phyloP scores from a whole-genome alignment of 2,329 filamentous ascomycete genomes.

The Monosporascus sp. region DNA sequence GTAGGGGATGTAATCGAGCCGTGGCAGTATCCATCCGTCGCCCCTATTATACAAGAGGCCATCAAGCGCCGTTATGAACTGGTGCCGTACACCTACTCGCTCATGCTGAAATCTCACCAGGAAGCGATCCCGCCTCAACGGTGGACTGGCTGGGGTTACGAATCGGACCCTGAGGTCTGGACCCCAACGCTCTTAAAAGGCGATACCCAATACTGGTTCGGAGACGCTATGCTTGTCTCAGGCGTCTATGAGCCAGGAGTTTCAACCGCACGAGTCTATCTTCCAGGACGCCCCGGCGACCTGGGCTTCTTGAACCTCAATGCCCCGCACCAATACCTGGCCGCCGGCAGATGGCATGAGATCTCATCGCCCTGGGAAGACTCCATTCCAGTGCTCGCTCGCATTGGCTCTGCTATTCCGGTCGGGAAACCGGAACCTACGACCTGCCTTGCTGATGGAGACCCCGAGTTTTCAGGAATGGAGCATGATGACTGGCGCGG shows the following conservation, averaged over 20 bases:
- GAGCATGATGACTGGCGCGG: conserved; percentile 37
- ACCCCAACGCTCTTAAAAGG: conserved; percentile 52
- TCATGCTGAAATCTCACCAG: conserved; percentile 56
- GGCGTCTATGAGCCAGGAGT: conserved; percentile 61
- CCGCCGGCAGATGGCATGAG: conserved; percentile 34
- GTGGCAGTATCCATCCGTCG: conserved; percentile 69
- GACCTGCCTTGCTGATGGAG: conserved; percentile 30
- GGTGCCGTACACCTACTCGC: conserved; percentile 66
- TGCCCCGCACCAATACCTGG: conserved; percentile 52
- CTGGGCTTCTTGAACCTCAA: conserved; percentile 60
- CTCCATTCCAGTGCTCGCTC: conserved; percentile 34
- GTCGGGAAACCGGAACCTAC: conserved; percentile 30
- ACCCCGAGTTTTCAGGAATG: conserved; percentile 32
- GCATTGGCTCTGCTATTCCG: conserved; percentile 34
- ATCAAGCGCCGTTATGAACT: conserved; percentile 69
- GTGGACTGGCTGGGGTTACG: conserved; percentile 71
- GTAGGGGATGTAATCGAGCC: conserved; percentile 72
- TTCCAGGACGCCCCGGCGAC: conserved; percentile 46
- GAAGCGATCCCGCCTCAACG: conserved; percentile 60
- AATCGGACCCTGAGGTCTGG: conserved; percentile 63
- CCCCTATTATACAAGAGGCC: conserved; percentile 54
- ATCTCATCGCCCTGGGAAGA: conserved; percentile 38
- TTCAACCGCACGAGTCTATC: conserved; percentile 52
- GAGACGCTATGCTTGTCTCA: conserved; percentile 59
- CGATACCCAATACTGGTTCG: conserved; percentile 70